These are phyloP conservation scores for Sporothrix globosa DNA, from an alignment of 2,329 filamentous ascomycete genomes.

Conservation along the genomic window DNA sequence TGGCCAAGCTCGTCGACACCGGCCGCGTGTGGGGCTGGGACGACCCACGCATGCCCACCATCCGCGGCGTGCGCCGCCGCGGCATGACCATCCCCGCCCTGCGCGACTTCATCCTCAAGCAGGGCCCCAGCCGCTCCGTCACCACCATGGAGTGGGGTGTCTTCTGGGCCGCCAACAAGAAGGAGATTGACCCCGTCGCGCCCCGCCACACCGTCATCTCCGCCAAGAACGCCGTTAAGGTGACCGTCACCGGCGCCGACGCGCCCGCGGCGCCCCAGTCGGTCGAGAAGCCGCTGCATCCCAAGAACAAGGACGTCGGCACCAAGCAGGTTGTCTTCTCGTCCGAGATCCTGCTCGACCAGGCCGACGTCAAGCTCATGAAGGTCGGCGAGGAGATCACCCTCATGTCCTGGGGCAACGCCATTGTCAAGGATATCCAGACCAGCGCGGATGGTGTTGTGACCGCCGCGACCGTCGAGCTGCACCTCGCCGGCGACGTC, in stretches of 20 bases:
- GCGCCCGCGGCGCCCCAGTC: slow-evolving; percentile 64
- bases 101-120: slow-evolving; percentile 81
- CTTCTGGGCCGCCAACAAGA: slow-evolving; percentile 76
- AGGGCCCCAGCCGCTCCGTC: slow-evolving; percentile 81
- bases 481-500: slow-evolving; percentile 91
- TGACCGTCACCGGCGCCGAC: slow-evolving; percentile 69
- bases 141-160: slow-evolving; percentile 81
- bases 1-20: slow-evolving; percentile 78
- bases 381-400: slow-evolving; percentile 88
- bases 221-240: slow-evolving; percentile 71
- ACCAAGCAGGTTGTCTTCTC: slow-evolving; percentile 84
- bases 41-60: slow-evolving; percentile 72
- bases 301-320: slow-evolving; percentile 84
- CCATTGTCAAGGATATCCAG: slow-evolving; percentile 71
- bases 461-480: slow-evolving; percentile 73
- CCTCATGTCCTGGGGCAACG: slow-evolving; percentile 95
- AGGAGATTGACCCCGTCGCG: slow-evolving; percentile 76
- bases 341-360: slow-evolving; percentile 76
- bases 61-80: slow-evolving; percentile 72
- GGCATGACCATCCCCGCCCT: slow-evolving; percentile 80
- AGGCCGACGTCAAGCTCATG: slow-evolving; percentile 81
- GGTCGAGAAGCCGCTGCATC: slow-evolving; percentile 82
- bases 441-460: slow-evolving; percentile 57
- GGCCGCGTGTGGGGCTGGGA: slow-evolving; percentile 83
- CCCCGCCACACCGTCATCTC: slow-evolving; percentile 74